phyloP scores from a whole-genome alignment of 768 basidiomycete genomes.

The Hirschioporus abietinus region DNA sequence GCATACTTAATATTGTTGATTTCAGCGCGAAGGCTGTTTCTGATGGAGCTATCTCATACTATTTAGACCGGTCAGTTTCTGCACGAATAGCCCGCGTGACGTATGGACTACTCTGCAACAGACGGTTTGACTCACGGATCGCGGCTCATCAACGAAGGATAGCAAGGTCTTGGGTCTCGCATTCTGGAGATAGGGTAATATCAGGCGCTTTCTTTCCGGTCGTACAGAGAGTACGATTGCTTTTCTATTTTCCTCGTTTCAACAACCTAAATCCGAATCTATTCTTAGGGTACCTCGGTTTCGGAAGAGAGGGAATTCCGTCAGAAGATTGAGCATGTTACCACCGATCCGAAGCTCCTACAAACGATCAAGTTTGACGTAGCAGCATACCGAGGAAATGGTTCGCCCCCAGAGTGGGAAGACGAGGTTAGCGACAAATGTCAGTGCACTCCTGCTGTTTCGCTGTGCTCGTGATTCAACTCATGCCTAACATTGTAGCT shows the following conservation, averaged over 20 bases:
- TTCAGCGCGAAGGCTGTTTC: conserved; percentile 46
- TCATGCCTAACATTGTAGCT: background rate
- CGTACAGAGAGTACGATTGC: background rate
- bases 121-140: conserved; percentile 26
- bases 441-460: background rate
- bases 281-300: background rate
- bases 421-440: background rate
- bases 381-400: background rate
- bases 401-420: background rate
- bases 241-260: background rate
- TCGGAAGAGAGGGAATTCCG: background rate
- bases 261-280: background rate
- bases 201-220: background rate
- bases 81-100: conserved; percentile 42
- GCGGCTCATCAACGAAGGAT: background rate
- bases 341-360: background rate
- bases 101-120: conserved; percentile 39
- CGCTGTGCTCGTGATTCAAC: background rate
- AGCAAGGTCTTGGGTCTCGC: background rate
- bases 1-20: conserved; percentile 6
- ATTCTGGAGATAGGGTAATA: background rate
- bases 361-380: background rate
- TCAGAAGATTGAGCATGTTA: background rate
- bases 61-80: conserved; percentile 43
- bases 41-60: conserved; percentile 41